Percentiles rank a stretch among this genome's conserved stretches.
phyloP scores from a whole-genome alignment of 257 asterid genomes.

The Ilex asprella region DNA sequence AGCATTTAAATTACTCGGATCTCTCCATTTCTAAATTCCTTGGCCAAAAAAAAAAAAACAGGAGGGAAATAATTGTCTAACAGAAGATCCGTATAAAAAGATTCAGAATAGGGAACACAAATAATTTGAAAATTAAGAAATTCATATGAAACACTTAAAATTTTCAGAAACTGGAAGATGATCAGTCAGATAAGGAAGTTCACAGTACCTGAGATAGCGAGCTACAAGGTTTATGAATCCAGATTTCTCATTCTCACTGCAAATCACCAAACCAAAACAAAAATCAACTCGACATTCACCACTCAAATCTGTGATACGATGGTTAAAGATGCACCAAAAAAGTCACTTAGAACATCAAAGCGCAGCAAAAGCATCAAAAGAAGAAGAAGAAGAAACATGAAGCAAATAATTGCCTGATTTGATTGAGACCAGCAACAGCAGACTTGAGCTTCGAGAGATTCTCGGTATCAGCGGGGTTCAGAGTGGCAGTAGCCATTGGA shows the following conservation, averaged over 20 bases:
- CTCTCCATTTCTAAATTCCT: not conserved
- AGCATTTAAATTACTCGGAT: not conserved
- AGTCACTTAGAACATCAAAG: too few relatives aligned
- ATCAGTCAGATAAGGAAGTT: not conserved
- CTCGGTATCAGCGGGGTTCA: constrained; percentile 53
- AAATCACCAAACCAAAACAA: constrained; percentile 4
- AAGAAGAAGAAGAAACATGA: not conserved
- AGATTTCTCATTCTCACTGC: constrained; percentile 87
- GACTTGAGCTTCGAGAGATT: constrained; percentile 62
- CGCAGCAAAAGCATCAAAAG: not conserved
- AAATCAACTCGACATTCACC: not conserved
- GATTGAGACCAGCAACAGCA: constrained; percentile 52
- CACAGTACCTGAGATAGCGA: constrained; percentile 77
- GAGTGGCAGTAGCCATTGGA: constrained; percentile 38
- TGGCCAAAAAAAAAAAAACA: too few relatives aligned
- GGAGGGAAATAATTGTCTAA: too few relatives aligned
- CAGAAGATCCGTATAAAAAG: not conserved
- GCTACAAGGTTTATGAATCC: constrained; percentile 68
- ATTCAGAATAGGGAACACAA: too few relatives aligned
- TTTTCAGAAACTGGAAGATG: not conserved
- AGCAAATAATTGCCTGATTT: constrained; percentile 47
- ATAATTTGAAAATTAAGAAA: too few relatives aligned
- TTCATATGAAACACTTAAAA: too few relatives aligned
- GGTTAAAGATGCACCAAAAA: not conserved
- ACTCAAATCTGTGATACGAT: not conserved